These are phyloP conservation scores for Aspergillus novofumigatus DNA, from an alignment of 2,329 filamentous ascomycete species.

Conservation along the genomic window DNA sequence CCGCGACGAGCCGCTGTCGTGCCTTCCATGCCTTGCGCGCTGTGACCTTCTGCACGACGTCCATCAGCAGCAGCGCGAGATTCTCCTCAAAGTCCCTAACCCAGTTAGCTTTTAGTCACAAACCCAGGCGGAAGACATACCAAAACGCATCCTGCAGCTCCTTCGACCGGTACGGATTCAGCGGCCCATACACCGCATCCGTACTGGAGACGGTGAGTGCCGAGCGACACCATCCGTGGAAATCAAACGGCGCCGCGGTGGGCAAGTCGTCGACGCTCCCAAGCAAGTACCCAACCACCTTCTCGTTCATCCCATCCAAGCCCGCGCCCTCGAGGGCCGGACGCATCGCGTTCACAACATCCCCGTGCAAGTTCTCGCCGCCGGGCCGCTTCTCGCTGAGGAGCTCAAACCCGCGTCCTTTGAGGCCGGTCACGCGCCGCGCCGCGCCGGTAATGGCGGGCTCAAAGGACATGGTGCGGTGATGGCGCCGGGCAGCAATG, in stretches of 20 bases:
- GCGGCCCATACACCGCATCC: slow-evolving; percentile 23
- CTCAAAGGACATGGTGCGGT: slow-evolving; percentile 19
- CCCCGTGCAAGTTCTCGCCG: slow-evolving; percentile 15
- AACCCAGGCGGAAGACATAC: not conserved
- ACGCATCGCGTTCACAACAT: slow-evolving; percentile 21
- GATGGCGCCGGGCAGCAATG: slow-evolving; percentile 20
- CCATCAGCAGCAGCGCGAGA: slow-evolving; percentile 25
- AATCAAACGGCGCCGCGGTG: slow-evolving; percentile 12
- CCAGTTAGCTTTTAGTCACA: not conserved
- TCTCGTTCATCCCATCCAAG: slow-evolving; percentile 24
- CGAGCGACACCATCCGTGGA: slow-evolving; percentile 24
- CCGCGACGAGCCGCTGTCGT: slow-evolving; percentile 32
- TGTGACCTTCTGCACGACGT: slow-evolving; percentile 33
- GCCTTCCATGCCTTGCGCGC: slow-evolving; percentile 37
- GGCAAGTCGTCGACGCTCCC: slow-evolving; percentile 16
- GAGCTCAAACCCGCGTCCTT: slow-evolving; percentile 13
- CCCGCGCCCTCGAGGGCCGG: slow-evolving; percentile 18
- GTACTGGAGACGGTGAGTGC: slow-evolving; percentile 26
- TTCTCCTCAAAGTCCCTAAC: slow-evolving; percentile 38
- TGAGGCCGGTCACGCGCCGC: slow-evolving; percentile 17
- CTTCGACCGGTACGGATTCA: slow-evolving; percentile 23
- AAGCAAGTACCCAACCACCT: slow-evolving; percentile 17
- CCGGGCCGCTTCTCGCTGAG: slow-evolving; percentile 16
- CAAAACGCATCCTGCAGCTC: slow-evolving; percentile 1
- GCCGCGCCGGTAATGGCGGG: slow-evolving; percentile 18